A percentile compares a stretch with the other conserved stretches of the same genome.
These are phyloP conservation scores for Ogataea haglerorum DNA, from an alignment of 805 yeast species.

Conservation along the genomic window DNA sequence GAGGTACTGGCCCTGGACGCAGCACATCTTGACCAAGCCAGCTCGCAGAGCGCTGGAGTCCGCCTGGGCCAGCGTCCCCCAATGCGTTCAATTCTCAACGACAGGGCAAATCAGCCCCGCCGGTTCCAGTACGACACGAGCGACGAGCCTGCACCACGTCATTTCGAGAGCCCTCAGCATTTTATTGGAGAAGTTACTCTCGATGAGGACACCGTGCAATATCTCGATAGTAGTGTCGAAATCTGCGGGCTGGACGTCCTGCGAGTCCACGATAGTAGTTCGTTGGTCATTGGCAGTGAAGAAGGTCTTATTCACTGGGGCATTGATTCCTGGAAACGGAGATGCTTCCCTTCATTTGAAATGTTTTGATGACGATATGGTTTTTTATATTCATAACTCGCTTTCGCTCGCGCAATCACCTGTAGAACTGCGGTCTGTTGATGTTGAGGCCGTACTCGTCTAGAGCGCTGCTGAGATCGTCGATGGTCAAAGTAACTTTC, in stretches of 20 bases:
- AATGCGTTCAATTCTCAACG: not conserved
- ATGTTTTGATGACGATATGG: constrained; percentile 34
- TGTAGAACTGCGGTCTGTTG: constrained; percentile 89
- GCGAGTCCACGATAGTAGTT: constrained; percentile 41
- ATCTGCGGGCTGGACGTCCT: constrained; percentile 63
- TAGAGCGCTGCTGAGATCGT: constrained; percentile 87
- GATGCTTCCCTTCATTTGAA: constrained; percentile 57
- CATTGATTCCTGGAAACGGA: constrained; percentile 59
- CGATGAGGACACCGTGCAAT: constrained; percentile 4
- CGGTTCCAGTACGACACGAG: constrained; percentile 1
- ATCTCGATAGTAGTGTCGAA: constrained; percentile 35
- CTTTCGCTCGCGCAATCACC: constrained; percentile 38
- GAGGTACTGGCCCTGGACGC: constrained; percentile 22
- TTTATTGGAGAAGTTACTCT: not conserved
- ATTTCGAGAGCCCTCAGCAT: not conserved
- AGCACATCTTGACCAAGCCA: not conserved
- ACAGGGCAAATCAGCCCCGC: constrained; percentile 3
- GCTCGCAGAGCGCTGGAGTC: not conserved
- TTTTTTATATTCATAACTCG: constrained; percentile 1
- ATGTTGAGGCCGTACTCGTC: constrained; percentile 82
- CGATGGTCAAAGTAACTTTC: constrained; percentile 86
- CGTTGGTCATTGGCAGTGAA: constrained; percentile 58
- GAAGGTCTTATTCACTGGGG: constrained; percentile 70
- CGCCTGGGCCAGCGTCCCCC: constrained; percentile 1
- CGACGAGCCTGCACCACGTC: not conserved